phyloP scores from a whole-genome alignment of 306 rosid genomes.

The Morella rubra region DNA sequence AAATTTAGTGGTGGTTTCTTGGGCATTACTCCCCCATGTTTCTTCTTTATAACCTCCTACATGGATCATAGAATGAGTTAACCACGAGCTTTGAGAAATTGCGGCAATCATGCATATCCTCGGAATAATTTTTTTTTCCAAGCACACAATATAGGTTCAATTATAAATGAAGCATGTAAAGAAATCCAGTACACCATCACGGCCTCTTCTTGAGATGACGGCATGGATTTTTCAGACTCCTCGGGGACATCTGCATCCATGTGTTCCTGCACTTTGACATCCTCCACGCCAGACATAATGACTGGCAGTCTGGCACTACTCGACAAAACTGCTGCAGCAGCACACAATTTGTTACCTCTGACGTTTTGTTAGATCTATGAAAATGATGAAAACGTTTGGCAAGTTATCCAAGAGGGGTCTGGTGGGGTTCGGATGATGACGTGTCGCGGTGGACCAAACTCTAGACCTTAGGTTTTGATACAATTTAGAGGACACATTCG shows the following conservation, averaged over 20 bases:
- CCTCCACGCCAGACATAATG: slow-evolving; percentile 54
- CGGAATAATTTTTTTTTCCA: slow-evolving; percentile 3
- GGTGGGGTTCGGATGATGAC: too few species aligned
- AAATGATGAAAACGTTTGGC: neutral
- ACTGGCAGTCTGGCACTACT: slow-evolving; percentile 54
- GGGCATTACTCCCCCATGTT: slow-evolving; percentile 84
- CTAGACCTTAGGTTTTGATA: too few species aligned
- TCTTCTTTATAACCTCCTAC: slow-evolving; percentile 85
- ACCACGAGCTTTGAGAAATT: slow-evolving; percentile 19
- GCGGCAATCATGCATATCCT: neutral
- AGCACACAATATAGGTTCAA: slow-evolving; percentile 7
- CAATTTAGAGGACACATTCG: too few species aligned
- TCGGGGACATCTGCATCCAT: slow-evolving; percentile 44
- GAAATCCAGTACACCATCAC: slow-evolving; percentile 42
- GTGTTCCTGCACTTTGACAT: slow-evolving; percentile 49
- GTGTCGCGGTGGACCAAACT: too few species aligned
- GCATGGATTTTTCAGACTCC: slow-evolving; percentile 44
- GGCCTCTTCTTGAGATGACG: slow-evolving; percentile 64
- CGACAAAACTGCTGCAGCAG: slow-evolving; percentile 37
- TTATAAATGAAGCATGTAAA: slow-evolving; percentile 10
- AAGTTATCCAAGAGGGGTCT: too few species aligned
- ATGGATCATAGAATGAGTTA: slow-evolving; percentile 27
- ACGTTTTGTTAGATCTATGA: slow-evolving; percentile 1
- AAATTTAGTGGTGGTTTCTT: slow-evolving; percentile 84
- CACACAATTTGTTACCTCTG: neutral